These are phyloP conservation scores for Trifolium fragiferum DNA, from an alignment of 306 rosid species.

Conservation along the genomic window DNA sequence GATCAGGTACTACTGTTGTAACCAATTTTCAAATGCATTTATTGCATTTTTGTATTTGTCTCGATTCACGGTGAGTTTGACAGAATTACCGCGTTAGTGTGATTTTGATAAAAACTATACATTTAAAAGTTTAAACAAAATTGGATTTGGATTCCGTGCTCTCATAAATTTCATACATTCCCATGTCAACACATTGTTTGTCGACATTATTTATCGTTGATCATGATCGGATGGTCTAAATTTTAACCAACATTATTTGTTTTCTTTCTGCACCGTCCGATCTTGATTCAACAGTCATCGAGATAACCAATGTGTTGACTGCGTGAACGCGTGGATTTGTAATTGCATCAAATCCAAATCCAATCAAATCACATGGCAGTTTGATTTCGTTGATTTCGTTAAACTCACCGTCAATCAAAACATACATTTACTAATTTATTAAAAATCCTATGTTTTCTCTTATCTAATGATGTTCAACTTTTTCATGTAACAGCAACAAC, in stretches of 20 bases:
- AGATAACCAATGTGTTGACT: background rate
- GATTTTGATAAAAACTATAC: background rate
- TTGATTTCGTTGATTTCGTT: background rate
- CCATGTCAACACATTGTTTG: background rate
- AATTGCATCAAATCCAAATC: background rate
- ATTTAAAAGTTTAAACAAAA: background rate
- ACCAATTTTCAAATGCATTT: background rate
- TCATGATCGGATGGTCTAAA: background rate
- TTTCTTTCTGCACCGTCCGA: background rate
- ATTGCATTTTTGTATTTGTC: background rate
- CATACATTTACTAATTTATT: background rate
- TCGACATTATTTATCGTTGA: too few species aligned
- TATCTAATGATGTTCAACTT: background rate
- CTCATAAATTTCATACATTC: background rate
- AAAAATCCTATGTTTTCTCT: background rate
- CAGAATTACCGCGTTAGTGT: background rate
- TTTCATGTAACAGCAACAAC: constrained; percentile 50
- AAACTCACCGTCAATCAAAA: background rate
- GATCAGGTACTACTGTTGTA: constrained; percentile 58
- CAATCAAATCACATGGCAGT: background rate
- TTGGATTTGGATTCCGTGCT: background rate
- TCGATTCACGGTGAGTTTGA: background rate
- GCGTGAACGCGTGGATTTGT: background rate
- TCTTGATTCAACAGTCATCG: background rate
- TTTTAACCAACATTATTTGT: background rate